Evolutionary conservation across 208 protist genomes (phyloP).

Genomic region (Trypanosoma boissoni): DNA sequence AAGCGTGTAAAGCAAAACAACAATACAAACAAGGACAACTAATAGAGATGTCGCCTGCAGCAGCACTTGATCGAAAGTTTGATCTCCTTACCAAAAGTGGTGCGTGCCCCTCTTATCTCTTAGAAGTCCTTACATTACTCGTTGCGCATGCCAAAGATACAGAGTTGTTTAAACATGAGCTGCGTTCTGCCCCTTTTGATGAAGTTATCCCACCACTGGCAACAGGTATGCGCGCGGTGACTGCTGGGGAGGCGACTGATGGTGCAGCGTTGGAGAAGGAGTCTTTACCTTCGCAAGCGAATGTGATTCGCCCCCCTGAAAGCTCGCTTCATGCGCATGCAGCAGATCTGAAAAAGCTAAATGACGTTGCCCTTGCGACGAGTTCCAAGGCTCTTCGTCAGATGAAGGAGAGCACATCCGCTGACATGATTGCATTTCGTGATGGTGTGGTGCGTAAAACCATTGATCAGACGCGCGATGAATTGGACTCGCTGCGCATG

Average conservation of each 20-base stretch:
- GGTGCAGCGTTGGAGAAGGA: not conserved
- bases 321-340: conserved; percentile 53
- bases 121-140: conserved; percentile 67
- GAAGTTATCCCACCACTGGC: not conserved
- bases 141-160: conserved; percentile 82
- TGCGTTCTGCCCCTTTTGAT: conserved; percentile 31
- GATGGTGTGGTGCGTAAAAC: conserved; percentile 38
- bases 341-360: conserved; percentile 54
- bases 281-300: conserved; percentile 26
- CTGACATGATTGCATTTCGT: conserved; percentile 50
- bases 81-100: conserved; percentile 60
- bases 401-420: conserved; percentile 35
- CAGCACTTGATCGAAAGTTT: conserved; percentile 58
- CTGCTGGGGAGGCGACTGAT: conserved; percentile 16
- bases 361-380: conserved; percentile 58
- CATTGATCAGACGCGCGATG: conserved; percentile 37
- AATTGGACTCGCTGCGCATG: conserved; percentile 51
- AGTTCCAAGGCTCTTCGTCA: conserved; percentile 53
- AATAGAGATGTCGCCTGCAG: conserved; percentile 39
- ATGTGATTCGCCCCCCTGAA: conserved; percentile 51
- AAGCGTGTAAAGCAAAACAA: not conserved
- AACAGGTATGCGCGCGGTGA: conserved; percentile 24
- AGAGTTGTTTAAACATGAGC: conserved; percentile 67
- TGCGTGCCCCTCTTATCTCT: conserved; percentile 58
- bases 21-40: not conserved